Evolutionary conservation across 176 grass and related monocot genomes (phyloP).

Genomic region (Oropetium thomaeum): DNA sequence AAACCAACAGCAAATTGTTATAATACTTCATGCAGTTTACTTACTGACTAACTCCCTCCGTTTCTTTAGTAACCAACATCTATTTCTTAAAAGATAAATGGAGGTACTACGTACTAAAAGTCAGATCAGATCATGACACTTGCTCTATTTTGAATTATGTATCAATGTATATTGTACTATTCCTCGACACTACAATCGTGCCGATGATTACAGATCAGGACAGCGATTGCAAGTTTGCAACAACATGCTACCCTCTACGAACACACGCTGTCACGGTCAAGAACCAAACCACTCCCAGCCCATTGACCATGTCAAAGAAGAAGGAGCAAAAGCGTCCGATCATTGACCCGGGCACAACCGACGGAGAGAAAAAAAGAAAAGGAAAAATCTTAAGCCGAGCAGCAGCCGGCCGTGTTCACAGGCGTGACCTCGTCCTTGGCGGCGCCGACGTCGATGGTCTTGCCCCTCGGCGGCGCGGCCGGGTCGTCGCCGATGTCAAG

Average conservation of each 20-base stretch:
- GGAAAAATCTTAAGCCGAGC: constrained; percentile 30
- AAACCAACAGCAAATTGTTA: neutral
- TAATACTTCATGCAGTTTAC: neutral
- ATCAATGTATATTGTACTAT: neutral
- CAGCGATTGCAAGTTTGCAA: constrained; percentile 25
- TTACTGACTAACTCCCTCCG: neutral
- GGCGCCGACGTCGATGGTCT: constrained; percentile 48
- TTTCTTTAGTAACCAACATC: no score
- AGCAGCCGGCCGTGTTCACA: constrained; percentile 49
- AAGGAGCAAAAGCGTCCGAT: neutral
- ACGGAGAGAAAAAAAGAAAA: neutral
- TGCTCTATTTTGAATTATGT: neutral
- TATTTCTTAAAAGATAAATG: no score
- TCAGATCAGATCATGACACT: neutral
- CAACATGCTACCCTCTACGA: constrained; percentile 8
- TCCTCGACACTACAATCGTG: neutral
- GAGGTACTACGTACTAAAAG: no score
- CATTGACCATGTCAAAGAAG: neutral
- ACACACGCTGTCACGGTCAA: constrained; percentile 1
- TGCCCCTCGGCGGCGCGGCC: constrained; percentile 49
- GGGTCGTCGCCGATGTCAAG: constrained; percentile 64
- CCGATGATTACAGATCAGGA: neutral
- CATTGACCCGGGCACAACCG: constrained; percentile 15
- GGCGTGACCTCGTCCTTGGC: constrained; percentile 54
- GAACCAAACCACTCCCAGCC: neutral